Evolutionary conservation across 2,329 filamentous ascomycete genomes (phyloP).

Genomic region (Paecilomyces dactylethromorphus): DNA sequence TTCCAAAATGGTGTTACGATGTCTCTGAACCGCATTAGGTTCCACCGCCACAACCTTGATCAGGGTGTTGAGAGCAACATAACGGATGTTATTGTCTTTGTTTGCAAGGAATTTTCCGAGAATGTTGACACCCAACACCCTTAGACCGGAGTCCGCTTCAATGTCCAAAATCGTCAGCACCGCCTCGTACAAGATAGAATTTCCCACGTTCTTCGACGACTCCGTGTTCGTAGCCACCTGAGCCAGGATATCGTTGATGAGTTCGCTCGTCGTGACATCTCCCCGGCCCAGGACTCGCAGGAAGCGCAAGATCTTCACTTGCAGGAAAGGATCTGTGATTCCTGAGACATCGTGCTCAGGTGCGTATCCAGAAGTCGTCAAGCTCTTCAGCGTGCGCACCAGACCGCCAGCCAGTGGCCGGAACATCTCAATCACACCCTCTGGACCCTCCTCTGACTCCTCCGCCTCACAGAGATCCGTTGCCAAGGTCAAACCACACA

Average conservation of each 20-base stretch:
- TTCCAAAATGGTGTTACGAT: slow-evolving; percentile 95
- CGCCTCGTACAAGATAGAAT: slow-evolving; percentile 95
- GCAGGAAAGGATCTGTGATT: slow-evolving; percentile 94
- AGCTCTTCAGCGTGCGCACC: slow-evolving; percentile 82
- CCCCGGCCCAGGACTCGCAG: slow-evolving; percentile 81
- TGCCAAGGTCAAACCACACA: slow-evolving; percentile 86
- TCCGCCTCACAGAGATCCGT: slow-evolving; percentile 92
- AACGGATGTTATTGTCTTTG: slow-evolving; percentile 98
- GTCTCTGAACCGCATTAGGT: slow-evolving; percentile 92
- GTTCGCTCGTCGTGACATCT: slow-evolving; percentile 81
- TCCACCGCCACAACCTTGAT: slow-evolving; percentile 98
- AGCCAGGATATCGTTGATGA: slow-evolving; percentile 97
- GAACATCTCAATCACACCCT: slow-evolving; percentile 85
- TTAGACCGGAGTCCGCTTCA: slow-evolving; percentile 88
- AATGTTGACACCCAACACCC: slow-evolving; percentile 95
- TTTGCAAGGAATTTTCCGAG: slow-evolving; percentile 98
- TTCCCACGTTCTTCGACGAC: slow-evolving; percentile 95
- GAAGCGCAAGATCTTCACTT: slow-evolving; percentile 89
- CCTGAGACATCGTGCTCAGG: slow-evolving; percentile 98
- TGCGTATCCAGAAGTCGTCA: slow-evolving; percentile 92
- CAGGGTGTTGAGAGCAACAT: slow-evolving; percentile 92
- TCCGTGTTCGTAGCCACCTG: slow-evolving; percentile 98
- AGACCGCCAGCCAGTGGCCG: slow-evolving; percentile 75
- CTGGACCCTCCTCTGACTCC: slow-evolving; percentile 83
- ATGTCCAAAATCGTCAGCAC: slow-evolving; percentile 97